Evolutionary conservation across 2,329 filamentous ascomycete genomes (phyloP), one percentile per base, ranked within the genome.

Genomic region (Phaeosphaeria sp.): DNA sequence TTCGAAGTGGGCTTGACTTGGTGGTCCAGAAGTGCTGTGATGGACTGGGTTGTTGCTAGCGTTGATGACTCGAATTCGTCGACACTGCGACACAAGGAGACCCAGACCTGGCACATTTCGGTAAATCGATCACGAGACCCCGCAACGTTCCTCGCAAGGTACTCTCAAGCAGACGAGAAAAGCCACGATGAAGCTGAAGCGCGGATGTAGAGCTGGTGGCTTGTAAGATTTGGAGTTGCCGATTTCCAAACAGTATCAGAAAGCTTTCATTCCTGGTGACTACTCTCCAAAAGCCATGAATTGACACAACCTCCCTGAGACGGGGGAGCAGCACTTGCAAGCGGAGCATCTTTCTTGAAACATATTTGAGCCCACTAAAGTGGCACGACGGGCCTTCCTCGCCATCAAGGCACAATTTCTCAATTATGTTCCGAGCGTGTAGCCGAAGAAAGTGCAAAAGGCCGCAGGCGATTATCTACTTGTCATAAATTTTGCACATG

Each of bases 41-140:
- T 27, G 27, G 49, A 18, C 21, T 27, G 27, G n/a, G 47, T 60
- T 25, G 53, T 52, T 22, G 46, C 47, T 57, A 24, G 42, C n/a
- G 15, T 21, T 5, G 48, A 56, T 71, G 64, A 71, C 67, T 72
- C 67, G 63, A 59, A 20, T 18, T 25, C 25, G 33, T 18, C 53
- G 61, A 62, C 46, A 54, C 36, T 15, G n/a, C 17, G 30, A 17
- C 25, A 49, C 25, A 47, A 36, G 8, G 18, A 6, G 8, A n/a
- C 39, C 27, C 45, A 18, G n/a, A 18, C 39, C 47, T 62, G 60
- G 62, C 33, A 45, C 25, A 54, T 50, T 56, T 58, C 65, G 61
- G 61, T 55, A 67, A 67, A 36, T 49, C 13, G 20, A 42, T 15
- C 13, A 27, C 36, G 18, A 42, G 27, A 57, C 63, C 66, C 66